Evolutionary conservation across 495 filamentous ascomycete genomes (phyloP).

Genomic region (Trichoderma reesei): DNA sequence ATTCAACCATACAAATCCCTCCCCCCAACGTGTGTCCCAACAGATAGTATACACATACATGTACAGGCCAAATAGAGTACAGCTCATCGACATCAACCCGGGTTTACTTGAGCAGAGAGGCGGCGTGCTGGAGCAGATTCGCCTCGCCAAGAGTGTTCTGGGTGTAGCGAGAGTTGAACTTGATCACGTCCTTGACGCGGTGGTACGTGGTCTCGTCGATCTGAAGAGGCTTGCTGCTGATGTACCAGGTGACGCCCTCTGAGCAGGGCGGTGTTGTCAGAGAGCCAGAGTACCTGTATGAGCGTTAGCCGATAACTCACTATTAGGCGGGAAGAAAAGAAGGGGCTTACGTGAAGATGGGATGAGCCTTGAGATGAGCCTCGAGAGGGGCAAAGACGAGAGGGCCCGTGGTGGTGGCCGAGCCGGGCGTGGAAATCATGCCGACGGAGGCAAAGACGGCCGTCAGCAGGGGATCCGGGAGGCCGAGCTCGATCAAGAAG

Average conservation of each 20-base stretch:
- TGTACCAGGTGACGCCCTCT: conserved; percentile 50
- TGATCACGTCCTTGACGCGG: conserved; percentile 46
- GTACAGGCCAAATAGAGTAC: neutral
- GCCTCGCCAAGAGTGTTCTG: conserved; percentile 46
- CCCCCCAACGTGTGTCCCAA: no score
- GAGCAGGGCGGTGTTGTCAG: conserved; percentile 62
- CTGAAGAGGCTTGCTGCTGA: conserved; percentile 41
- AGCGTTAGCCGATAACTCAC: neutral
- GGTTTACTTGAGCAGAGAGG: neutral
- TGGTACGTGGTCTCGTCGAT: conserved; percentile 46
- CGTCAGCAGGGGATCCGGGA: conserved; percentile 25
- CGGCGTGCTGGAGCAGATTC: conserved; percentile 41
- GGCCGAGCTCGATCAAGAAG: conserved; percentile 46
- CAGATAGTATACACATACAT: neutral
- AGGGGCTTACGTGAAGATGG: conserved; percentile 17
- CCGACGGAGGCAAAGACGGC: conserved; percentile 41
- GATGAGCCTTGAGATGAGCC: conserved; percentile 24
- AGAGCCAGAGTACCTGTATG: conserved; percentile 43
- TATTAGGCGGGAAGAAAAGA: no score
- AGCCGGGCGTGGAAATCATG: conserved; percentile 45
- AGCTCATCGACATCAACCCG: neutral
- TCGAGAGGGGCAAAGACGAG: conserved; percentile 49
- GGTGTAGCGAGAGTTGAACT: conserved; percentile 54
- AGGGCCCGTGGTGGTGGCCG: conserved; percentile 40
- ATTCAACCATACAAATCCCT: no score